Percentiles rank a stretch among this genome's conserved stretches.
Conservation (phyloP, 2,329 filamentous ascomycete species). For the Ophiocordyceps camponoti-leonardi region DNA sequence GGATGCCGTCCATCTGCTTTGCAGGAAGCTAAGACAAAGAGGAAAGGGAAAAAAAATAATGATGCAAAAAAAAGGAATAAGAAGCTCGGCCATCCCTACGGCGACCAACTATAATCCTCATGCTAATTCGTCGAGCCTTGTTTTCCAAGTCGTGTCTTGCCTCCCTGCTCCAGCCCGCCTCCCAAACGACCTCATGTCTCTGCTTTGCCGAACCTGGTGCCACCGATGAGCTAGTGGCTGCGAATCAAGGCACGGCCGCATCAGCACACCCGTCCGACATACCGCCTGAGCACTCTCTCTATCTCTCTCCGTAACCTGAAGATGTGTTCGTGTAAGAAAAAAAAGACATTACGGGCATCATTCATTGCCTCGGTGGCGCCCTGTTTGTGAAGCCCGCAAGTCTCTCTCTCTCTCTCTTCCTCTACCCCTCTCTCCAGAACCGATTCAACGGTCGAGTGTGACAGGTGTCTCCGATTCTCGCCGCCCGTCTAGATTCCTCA, state of each 20-base stretch:
- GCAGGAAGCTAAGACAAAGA: neutral
- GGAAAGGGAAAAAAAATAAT: too few species aligned
- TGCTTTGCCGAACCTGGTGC: conserved; percentile 1
- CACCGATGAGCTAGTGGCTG: neutral
- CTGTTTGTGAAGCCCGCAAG: neutral
- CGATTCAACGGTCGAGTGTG: too few species aligned
- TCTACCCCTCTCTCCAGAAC: neutral
- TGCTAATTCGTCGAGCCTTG: neutral
- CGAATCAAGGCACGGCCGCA: conserved; percentile 1
- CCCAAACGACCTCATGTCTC: neutral
- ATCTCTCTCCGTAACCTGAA: neutral
- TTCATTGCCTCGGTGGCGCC: conserved; percentile 8
- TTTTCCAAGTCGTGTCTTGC: neutral
- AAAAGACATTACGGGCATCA: conserved; percentile 10
- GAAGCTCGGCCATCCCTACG: neutral
- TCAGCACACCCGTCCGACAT: neutral
- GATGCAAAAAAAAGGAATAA: neutral
- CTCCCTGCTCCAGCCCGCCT: neutral
- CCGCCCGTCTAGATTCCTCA: neutral
- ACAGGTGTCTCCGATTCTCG: neutral
- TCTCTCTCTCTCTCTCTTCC: too few species aligned
- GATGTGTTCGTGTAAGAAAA: neutral
- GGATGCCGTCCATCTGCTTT: neutral
- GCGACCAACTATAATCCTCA: neutral
- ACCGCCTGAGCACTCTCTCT: neutral